These are phyloP conservation scores for Musa beccarii DNA, from an alignment of 176 grass and related monocot species.

Conservation along the genomic window DNA sequence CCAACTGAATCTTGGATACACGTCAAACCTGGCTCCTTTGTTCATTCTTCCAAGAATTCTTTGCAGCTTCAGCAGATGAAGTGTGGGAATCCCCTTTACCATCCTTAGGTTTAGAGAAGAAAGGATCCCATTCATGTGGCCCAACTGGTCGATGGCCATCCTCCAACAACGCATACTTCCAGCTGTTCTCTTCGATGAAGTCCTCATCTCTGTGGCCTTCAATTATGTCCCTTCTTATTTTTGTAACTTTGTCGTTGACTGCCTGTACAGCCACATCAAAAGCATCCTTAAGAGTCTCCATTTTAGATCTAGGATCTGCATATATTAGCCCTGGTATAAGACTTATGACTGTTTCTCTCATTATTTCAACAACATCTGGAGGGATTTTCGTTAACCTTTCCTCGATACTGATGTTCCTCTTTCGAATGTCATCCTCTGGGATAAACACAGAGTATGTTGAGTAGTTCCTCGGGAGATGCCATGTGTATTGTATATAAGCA, in stretches of 20 bases:
- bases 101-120: slow-evolving; percentile 27
- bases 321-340: slow-evolving; percentile 52
- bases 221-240: slow-evolving; percentile 17
- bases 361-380: slow-evolving; percentile 25
- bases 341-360: slow-evolving; percentile 41
- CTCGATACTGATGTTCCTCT: slow-evolving; percentile 40
- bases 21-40: background rate
- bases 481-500: too few species aligned
- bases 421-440: too few species aligned
- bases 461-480: too few species aligned
- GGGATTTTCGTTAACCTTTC: slow-evolving; percentile 30
- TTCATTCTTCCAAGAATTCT: slow-evolving; percentile 17
- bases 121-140: slow-evolving; percentile 45
- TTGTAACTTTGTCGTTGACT: slow-evolving; percentile 43
- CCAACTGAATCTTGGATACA: background rate
- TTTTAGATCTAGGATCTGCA: slow-evolving; percentile 33
- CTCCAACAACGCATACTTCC: slow-evolving; percentile 47
- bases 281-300: slow-evolving; percentile 52
- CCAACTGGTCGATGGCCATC: slow-evolving; percentile 29
- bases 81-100: slow-evolving; percentile 6
- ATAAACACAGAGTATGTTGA: too few species aligned
- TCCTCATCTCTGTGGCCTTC: slow-evolving; percentile 27
- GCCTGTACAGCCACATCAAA: slow-evolving; percentile 56
- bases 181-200: slow-evolving; percentile 34
- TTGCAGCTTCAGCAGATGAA: slow-evolving; percentile 12